A percentile compares a stretch with the other conserved stretches of the same genome.
phyloP scores from a whole-genome alignment of 1,284 basidiomycete species.

The Sporisorium graminicola region DNA sequence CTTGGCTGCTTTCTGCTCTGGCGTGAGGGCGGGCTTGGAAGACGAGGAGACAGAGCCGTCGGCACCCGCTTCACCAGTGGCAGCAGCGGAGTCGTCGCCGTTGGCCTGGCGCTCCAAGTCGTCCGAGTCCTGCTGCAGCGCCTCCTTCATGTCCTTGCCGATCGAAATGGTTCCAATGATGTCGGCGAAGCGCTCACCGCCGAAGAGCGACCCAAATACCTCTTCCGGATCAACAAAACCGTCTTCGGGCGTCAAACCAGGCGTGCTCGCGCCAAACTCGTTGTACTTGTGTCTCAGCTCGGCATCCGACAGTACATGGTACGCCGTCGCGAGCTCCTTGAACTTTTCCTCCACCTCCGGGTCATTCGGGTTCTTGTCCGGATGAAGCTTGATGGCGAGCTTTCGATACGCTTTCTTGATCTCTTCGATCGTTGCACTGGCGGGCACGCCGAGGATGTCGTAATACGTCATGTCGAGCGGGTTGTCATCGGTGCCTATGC shows the following conservation, averaged over 20 bases:
- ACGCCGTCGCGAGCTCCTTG: constrained; percentile 74
- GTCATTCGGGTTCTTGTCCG: constrained; percentile 88
- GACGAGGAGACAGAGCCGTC: not conserved
- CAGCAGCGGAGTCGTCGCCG: constrained; percentile 13
- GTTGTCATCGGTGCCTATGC: constrained; percentile 68
- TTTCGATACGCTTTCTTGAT: constrained; percentile 97
- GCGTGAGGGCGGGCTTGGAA: constrained; percentile 75
- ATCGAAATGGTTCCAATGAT: constrained; percentile 86
- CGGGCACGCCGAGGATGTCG: constrained; percentile 80
- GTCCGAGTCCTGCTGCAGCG: constrained; percentile 90
- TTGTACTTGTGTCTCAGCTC: constrained; percentile 90
- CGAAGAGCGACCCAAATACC: constrained; percentile 76
- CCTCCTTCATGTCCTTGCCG: constrained; percentile 97
- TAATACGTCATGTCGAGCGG: constrained; percentile 69
- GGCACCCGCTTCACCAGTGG: not conserved
- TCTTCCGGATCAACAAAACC: constrained; percentile 80
- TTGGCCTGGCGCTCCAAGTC: constrained; percentile 70
- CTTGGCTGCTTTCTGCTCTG: constrained; percentile 84
- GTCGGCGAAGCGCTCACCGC: constrained; percentile 83
- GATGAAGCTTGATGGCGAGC: constrained; percentile 86
- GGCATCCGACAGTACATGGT: constrained; percentile 81
- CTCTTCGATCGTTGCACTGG: constrained; percentile 83
- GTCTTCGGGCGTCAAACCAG: constrained; percentile 65
- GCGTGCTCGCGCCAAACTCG: constrained; percentile 75
- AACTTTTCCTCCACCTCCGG: constrained; percentile 86